Percentiles rank a stretch among this genome's conserved stretches.
These are phyloP conservation scores for Pyricularia sp. DNA, from an alignment of 2,329 filamentous ascomycete species.

Conservation along the genomic window DNA sequence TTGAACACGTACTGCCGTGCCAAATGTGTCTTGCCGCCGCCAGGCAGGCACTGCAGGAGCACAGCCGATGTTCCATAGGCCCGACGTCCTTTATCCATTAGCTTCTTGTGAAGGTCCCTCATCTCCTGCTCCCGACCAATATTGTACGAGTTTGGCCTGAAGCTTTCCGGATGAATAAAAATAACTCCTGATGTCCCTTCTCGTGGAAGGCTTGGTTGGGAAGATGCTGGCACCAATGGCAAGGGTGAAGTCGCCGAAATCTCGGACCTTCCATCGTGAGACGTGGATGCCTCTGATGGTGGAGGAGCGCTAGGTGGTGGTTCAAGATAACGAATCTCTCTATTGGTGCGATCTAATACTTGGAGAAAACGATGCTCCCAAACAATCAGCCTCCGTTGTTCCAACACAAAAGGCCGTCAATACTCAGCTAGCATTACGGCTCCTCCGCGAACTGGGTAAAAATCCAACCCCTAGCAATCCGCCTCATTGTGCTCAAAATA, in stretches of 20 bases:
- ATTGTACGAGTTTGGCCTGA: slow-evolving; percentile 50
- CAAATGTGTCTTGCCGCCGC: slow-evolving; percentile 56
- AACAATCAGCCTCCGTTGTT: slow-evolving; percentile 3
- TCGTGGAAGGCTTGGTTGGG: neutral
- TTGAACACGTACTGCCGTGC: slow-evolving; percentile 54
- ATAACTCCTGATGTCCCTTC: slow-evolving; percentile 8
- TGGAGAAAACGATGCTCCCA: neutral
- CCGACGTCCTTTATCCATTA: slow-evolving; percentile 43
- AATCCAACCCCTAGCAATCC: neutral
- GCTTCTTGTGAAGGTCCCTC: slow-evolving; percentile 41
- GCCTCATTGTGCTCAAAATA: slow-evolving; percentile 2
- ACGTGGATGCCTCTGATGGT: neutral
- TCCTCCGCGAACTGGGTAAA: neutral
- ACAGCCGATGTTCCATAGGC: slow-evolving; percentile 48
- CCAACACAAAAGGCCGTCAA: neutral
- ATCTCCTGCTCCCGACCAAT: slow-evolving; percentile 47
- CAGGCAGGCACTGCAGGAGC: slow-evolving; percentile 50
- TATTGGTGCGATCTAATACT: slow-evolving; percentile 2
- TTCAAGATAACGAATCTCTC: slow-evolving; percentile 1
- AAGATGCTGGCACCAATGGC: neutral
- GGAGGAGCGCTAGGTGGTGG: neutral
- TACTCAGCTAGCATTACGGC: neutral
- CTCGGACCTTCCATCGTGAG: neutral
- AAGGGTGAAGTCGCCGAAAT: neutral
- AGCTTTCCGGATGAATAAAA: slow-evolving; percentile 38